phyloP scores from a whole-genome alignment of 2,329 filamentous ascomycete species.

The Beauveria bassiana region DNA sequence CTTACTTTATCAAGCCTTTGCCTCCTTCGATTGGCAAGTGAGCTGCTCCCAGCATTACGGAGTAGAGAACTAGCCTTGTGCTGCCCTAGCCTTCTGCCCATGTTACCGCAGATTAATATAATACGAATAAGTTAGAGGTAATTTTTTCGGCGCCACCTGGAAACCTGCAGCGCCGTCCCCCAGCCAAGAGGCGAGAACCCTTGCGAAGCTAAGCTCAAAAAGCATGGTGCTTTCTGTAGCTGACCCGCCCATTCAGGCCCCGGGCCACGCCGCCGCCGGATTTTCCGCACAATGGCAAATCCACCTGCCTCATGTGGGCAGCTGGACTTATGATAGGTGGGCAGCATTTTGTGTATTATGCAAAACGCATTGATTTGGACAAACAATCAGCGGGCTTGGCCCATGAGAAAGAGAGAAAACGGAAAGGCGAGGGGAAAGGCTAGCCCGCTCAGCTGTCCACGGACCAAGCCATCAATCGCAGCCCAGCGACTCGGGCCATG shows the following conservation, averaged over 20 bases:
- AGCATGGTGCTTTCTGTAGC: constrained; percentile 11
- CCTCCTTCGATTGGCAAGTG: too few species aligned
- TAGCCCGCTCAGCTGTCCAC: constrained; percentile 9
- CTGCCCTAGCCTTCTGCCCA: neutral
- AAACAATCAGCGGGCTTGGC: neutral
- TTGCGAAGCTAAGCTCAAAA: constrained; percentile 5
- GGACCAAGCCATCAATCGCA: constrained; percentile 1
- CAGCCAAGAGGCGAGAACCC: constrained; percentile 4
- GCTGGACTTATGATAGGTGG: constrained; percentile 21
- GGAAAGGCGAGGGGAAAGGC: neutral
- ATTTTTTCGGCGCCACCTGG: neutral
- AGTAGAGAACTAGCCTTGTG: neutral
- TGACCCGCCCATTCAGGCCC: constrained; percentile 13
- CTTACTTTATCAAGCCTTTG: too few species aligned
- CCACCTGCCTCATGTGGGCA: constrained; percentile 23
- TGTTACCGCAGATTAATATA: neutral
- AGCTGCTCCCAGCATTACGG: too few species aligned
- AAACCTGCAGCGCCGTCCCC: neutral
- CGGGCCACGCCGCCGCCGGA: neutral
- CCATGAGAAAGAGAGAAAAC: neutral
- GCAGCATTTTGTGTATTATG: constrained; percentile 1
- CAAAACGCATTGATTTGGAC: neutral
- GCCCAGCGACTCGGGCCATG: constrained; percentile 3
- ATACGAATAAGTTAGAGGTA: neutral
- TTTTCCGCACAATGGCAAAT: neutral